These are phyloP conservation scores for Cladophialophora carrionii DNA, from an alignment of 2,329 filamentous ascomycete species.

Conservation along the genomic window DNA sequence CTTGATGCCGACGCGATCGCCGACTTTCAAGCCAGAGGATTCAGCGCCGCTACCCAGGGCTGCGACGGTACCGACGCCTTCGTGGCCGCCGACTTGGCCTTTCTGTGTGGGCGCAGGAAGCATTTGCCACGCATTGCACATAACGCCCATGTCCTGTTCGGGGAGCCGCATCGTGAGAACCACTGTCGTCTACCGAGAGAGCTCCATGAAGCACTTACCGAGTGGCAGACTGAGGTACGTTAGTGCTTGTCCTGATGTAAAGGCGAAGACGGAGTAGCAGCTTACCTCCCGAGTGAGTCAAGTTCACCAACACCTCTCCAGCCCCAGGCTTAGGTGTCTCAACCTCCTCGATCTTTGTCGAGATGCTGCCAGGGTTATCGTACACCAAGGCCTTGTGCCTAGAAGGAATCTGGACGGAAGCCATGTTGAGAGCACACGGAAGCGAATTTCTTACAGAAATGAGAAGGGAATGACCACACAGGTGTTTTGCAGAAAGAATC, in stretches of 20 bases:
- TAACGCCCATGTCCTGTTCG: conserved; percentile 57
- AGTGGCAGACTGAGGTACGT: conserved; percentile 59
- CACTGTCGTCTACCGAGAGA: background rate
- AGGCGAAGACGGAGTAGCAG: background rate
- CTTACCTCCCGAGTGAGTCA: conserved; percentile 61
- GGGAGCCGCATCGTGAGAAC: background rate
- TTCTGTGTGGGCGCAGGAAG: conserved; percentile 63
- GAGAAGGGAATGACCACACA: conserved; percentile 1
- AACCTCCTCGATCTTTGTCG: conserved; percentile 65
- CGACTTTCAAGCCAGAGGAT: conserved; percentile 61
- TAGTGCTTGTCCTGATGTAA: background rate
- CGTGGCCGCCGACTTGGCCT: conserved; percentile 70
- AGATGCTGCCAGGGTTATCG: conserved; percentile 67
- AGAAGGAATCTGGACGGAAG: conserved; percentile 54
- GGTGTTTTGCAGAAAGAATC: background rate
- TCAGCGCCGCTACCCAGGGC: conserved; percentile 64
- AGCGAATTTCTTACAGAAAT: background rate
- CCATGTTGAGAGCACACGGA: conserved; percentile 39
- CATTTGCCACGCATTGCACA: conserved; percentile 54
- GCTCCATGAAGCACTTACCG: conserved; percentile 34
- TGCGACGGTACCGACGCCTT: conserved; percentile 68
- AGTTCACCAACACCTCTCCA: conserved; percentile 65
- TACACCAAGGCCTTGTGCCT: conserved; percentile 68
- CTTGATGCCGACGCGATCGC: conserved; percentile 71
- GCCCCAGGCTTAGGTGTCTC: conserved; percentile 67